Conservation (phyloP, 2,329 filamentous ascomycete species). For the Paraconiothyrium sp. region DNA sequence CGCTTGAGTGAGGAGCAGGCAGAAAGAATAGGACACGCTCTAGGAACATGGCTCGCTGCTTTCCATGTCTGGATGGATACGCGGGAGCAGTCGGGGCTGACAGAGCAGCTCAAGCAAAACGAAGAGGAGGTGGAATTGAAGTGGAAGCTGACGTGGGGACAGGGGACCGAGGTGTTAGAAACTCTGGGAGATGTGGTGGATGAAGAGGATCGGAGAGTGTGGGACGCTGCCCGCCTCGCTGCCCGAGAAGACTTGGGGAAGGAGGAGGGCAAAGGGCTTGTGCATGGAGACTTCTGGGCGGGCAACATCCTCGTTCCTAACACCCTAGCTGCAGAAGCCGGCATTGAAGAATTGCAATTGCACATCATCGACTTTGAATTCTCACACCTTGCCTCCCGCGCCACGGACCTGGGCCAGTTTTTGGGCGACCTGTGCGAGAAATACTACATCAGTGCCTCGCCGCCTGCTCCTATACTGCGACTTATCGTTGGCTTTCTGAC, state of each 20-base stretch:
- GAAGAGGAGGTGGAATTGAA: slow-evolving; percentile 15
- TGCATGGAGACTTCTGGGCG: slow-evolving; percentile 24
- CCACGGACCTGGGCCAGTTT: slow-evolving; percentile 18
- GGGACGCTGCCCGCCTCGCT: no score
- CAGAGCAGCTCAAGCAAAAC: slow-evolving; percentile 11
- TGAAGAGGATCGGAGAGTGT: background rate
- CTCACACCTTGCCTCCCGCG: slow-evolving; percentile 8
- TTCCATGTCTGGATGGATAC: slow-evolving; percentile 18
- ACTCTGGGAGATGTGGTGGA: slow-evolving; percentile 10
- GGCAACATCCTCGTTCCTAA: background rate
- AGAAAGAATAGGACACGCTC: slow-evolving; percentile 6
- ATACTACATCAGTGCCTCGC: slow-evolving; percentile 1
- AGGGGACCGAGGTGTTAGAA: slow-evolving; percentile 11
- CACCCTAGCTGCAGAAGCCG: background rate
- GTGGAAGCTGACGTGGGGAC: slow-evolving; percentile 16
- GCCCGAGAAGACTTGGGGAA: slow-evolving; percentile 14
- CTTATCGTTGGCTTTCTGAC: slow-evolving; percentile 3
- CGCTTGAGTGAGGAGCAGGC: background rate
- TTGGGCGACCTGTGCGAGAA: slow-evolving; percentile 19
- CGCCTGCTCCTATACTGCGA: background rate
- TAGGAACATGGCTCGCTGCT: slow-evolving; percentile 15
- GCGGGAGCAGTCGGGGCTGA: background rate
- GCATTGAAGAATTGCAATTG: background rate
- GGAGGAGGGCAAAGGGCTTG: slow-evolving; percentile 1
- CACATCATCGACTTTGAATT: slow-evolving; percentile 23